Evolutionary conservation across 768 basidiomycete species (phyloP).

Genomic region (Kwoniella dendrophila): DNA sequence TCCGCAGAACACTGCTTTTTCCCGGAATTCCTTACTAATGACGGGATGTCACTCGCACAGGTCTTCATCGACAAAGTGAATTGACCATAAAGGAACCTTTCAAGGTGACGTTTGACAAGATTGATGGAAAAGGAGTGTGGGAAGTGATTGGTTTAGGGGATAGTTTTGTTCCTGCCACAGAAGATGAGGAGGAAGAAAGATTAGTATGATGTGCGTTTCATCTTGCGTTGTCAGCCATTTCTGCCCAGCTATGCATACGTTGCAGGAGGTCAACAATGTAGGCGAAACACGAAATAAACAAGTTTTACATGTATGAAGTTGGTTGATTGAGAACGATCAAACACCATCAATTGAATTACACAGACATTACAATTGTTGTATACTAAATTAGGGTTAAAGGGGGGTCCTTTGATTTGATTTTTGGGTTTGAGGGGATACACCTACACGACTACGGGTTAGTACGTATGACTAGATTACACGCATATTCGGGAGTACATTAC

Average conservation of each 20-base stretch:
- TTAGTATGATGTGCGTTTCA: background rate
- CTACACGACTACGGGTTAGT: background rate
- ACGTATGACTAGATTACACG: background rate
- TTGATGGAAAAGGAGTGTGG: conserved; percentile 34
- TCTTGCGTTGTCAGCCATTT: background rate
- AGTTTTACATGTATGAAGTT: background rate
- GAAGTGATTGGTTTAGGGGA: conserved; percentile 58
- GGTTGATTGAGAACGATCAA: no score
- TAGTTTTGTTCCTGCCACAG: conserved; percentile 62
- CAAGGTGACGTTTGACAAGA: conserved; percentile 41
- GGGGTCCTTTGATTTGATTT: background rate
- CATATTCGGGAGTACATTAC: conserved; percentile 1
- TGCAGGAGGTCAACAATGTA: background rate
- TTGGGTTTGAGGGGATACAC: background rate
- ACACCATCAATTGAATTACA: no score
- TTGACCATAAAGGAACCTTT: conserved; percentile 55
- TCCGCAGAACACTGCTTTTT: background rate
- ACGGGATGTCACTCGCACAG: conserved; percentile 22
- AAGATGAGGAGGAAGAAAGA: conserved; percentile 53
- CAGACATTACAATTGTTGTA: background rate
- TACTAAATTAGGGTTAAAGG: background rate
- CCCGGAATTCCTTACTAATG: background rate
- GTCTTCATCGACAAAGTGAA: conserved; percentile 54
- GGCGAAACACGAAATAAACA: background rate
- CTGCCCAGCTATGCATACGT: no score